Conservation (phyloP, 108 stramenopile genomes). For the Conticribra weissflogii region DNA sequence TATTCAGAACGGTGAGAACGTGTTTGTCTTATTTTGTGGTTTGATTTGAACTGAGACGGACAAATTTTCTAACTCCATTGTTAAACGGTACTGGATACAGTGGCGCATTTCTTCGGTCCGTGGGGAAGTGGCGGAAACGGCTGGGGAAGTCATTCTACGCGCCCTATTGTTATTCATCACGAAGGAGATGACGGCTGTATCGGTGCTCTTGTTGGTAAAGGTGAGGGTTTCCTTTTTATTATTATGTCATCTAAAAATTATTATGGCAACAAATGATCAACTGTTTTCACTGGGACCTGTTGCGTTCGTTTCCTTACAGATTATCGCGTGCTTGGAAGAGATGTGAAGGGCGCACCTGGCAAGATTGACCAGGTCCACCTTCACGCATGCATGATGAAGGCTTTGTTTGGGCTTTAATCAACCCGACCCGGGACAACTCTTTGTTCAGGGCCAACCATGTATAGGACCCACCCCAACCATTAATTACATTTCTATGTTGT, state of each 20-base stretch:
- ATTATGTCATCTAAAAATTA: neutral
- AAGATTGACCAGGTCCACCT: slow-evolving; percentile 65
- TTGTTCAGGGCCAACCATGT: too few species aligned
- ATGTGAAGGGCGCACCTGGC: slow-evolving; percentile 38
- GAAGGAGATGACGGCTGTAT: slow-evolving; percentile 60
- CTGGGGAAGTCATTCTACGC: slow-evolving; percentile 66
- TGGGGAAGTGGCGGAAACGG: slow-evolving; percentile 63
- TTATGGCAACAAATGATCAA: neutral
- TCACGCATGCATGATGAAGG: slow-evolving; percentile 44
- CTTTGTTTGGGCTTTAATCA: slow-evolving; percentile 12
- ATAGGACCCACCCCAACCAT: too few species aligned
- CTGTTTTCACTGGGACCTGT: neutral
- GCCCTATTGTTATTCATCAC: slow-evolving; percentile 51
- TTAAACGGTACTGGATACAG: neutral
- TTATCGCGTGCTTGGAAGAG: too few species aligned
- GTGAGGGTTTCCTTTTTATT: neutral
- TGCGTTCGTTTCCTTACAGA: too few species aligned
- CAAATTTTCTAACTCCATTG: neutral
- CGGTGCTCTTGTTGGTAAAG: slow-evolving; percentile 44
- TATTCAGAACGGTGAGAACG: slow-evolving; percentile 15
- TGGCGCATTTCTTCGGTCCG: slow-evolving; percentile 62
- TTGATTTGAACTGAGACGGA: neutral
- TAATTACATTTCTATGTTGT: too few species aligned
- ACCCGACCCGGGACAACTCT: too few species aligned
- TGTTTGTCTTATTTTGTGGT: neutral